These are phyloP conservation scores for Fraxinus anomala DNA, from an alignment of 257 asterid species.

Conservation along the genomic window DNA sequence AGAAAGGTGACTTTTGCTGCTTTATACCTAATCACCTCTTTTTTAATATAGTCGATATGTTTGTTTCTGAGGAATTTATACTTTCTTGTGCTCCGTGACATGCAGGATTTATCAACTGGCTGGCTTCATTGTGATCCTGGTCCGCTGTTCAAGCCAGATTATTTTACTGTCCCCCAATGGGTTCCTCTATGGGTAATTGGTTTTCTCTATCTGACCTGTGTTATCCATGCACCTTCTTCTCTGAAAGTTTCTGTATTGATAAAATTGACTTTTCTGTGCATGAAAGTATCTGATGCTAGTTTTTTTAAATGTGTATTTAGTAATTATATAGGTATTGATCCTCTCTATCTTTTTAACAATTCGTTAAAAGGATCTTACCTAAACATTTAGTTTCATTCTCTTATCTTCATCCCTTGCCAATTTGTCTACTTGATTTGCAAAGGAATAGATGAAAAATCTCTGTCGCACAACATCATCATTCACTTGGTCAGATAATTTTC, in stretches of 20 bases:
- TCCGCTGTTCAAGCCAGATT: slow-evolving; percentile 73
- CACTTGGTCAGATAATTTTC: too few relatives aligned
- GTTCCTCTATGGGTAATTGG: slow-evolving; percentile 74
- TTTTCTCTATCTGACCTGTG: slow-evolving; percentile 21
- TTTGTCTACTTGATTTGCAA: too few relatives aligned
- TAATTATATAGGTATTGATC: slow-evolving; percentile 17
- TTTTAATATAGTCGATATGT: slow-evolving; percentile 8
- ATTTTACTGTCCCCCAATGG: slow-evolving; percentile 67
- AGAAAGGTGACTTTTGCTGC: slow-evolving; percentile 65
- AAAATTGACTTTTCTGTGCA: slow-evolving; percentile 9
- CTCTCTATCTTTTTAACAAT: slow-evolving; percentile 1
- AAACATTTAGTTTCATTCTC: background rate
- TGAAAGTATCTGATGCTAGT: background rate
- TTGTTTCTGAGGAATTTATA: slow-evolving; percentile 19
- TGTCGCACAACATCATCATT: too few relatives aligned
- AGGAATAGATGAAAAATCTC: too few relatives aligned
- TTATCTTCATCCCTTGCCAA: too few relatives aligned
- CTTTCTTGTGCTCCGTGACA: slow-evolving; percentile 20
- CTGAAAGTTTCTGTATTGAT: background rate
- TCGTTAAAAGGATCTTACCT: background rate
- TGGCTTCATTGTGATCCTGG: slow-evolving; percentile 99
- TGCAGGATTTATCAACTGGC: slow-evolving; percentile 87
- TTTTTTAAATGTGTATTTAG: background rate
- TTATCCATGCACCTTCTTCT: slow-evolving; percentile 5
- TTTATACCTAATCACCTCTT: slow-evolving; percentile 15